phyloP scores from a whole-genome alignment of 2,329 filamentous ascomycete species.

The Ceratocystis eucalypticola region DNA sequence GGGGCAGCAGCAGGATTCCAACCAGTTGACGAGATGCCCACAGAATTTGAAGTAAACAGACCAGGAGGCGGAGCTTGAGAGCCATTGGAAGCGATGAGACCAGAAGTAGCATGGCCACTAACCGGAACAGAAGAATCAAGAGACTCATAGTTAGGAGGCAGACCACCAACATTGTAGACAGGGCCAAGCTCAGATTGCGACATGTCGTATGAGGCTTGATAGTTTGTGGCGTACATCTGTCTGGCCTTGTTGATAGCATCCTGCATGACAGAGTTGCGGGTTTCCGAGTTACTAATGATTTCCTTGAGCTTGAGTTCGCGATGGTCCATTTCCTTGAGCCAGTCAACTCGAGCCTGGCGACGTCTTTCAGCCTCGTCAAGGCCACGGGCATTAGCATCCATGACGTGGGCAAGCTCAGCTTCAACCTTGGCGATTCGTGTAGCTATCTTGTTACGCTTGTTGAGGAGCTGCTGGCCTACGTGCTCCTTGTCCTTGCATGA shows the following conservation, averaged over 20 bases:
- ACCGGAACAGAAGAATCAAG: background rate
- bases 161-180: constrained; percentile 14
- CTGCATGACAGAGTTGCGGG: constrained; percentile 29
- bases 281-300: constrained; percentile 28
- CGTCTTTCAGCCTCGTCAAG: constrained; percentile 50
- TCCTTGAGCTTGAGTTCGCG: constrained; percentile 34
- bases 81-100: constrained; percentile 1
- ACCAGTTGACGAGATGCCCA: constrained; percentile 17
- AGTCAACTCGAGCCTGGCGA: constrained; percentile 36
- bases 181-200: constrained; percentile 10
- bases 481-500: constrained; percentile 49
- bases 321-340: constrained; percentile 34
- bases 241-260: constrained; percentile 30
- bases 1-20: constrained; percentile 28
- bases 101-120: constrained; percentile 2
- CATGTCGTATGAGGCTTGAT: constrained; percentile 1
- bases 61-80: background rate
- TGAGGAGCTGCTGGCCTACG: constrained; percentile 49
- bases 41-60: constrained; percentile 2
- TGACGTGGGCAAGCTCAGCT: constrained; percentile 56
- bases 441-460: constrained; percentile 59
- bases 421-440: constrained; percentile 59
- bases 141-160: constrained; percentile 7
- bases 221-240: constrained; percentile 23
- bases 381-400: constrained; percentile 52